Conservation (phyloP, 768 basidiomycete species). For the Leccinum broughii region DNA sequence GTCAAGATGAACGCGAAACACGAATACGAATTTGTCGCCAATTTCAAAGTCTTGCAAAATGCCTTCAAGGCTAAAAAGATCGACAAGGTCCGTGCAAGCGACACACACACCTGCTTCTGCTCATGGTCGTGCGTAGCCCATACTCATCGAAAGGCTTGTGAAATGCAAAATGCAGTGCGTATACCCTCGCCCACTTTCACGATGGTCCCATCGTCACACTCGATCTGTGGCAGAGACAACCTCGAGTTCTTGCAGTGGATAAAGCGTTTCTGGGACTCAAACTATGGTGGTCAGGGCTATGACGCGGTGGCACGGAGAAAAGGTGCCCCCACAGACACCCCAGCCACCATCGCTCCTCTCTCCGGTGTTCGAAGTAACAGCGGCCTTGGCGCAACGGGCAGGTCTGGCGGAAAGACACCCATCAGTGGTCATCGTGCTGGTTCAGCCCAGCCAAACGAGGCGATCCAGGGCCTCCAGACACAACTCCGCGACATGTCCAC, state of each 20-base stretch:
- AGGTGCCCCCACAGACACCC: slow-evolving; percentile 73
- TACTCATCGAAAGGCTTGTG: slow-evolving; percentile 89
- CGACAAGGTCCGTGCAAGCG: slow-evolving; percentile 69
- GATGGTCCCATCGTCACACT: slow-evolving; percentile 17
- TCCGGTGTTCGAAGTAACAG: slow-evolving; percentile 40
- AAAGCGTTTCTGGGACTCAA: slow-evolving; percentile 92
- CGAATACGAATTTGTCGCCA: slow-evolving; percentile 93
- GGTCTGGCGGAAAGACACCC: slow-evolving; percentile 74
- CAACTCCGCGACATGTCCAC: slow-evolving; percentile 81
- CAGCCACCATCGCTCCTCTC: slow-evolving; percentile 77
- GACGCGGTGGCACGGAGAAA: slow-evolving; percentile 81
- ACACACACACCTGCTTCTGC: slow-evolving; percentile 4
- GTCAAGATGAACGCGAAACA: slow-evolving; percentile 97
- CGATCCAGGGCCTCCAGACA: slow-evolving; percentile 62
- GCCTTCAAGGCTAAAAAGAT: slow-evolving; percentile 90
- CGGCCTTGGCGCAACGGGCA: slow-evolving; percentile 37
- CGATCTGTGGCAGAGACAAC: slow-evolving; percentile 68
- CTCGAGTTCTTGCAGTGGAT: slow-evolving; percentile 98
- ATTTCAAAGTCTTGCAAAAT: slow-evolving; percentile 95
- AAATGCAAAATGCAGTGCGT: slow-evolving; percentile 99
- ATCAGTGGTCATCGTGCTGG: slow-evolving; percentile 66
- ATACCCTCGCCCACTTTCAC: slow-evolving; percentile 1
- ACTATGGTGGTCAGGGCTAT: slow-evolving; percentile 85
- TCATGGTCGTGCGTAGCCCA: slow-evolving; percentile 57
- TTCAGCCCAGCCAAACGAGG: slow-evolving; percentile 66